Evolutionary conservation across 192 early-diverging fungal genomes (phyloP).

Genomic region (Backusella mclennaniae): DNA sequence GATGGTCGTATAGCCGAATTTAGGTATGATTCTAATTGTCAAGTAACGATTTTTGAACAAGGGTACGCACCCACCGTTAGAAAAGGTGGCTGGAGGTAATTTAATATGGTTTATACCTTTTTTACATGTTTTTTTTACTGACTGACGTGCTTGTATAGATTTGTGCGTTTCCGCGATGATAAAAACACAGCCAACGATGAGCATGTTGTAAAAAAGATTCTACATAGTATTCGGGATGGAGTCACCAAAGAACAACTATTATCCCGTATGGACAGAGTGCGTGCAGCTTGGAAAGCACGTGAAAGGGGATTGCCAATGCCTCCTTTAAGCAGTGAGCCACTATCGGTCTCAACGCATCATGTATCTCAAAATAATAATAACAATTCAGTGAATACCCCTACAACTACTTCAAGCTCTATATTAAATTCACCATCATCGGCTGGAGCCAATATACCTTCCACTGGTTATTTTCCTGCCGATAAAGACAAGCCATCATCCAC

Average conservation of each 20-base stretch:
- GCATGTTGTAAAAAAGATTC: constrained; percentile 39
- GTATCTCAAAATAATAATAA: neutral
- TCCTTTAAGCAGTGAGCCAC: neutral
- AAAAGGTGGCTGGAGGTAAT: constrained; percentile 52
- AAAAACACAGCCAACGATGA: constrained; percentile 60
- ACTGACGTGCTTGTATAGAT: constrained; percentile 16
- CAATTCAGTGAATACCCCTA: neutral
- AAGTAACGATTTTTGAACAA: constrained; percentile 50
- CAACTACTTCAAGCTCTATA: neutral
- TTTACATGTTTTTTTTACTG: neutral
- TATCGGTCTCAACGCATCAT: neutral
- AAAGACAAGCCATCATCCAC: neutral
- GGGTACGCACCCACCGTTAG: constrained; percentile 46
- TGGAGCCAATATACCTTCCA: no score
- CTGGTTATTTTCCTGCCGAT: neutral
- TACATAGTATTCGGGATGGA: constrained; percentile 43
- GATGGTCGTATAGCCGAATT: constrained; percentile 51
- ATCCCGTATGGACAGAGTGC: constrained; percentile 31
- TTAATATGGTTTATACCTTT: neutral
- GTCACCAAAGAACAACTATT: constrained; percentile 49
- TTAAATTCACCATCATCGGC: neutral
- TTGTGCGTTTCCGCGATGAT: constrained; percentile 57
- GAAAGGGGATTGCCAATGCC: constrained; percentile 33
- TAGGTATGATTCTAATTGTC: constrained; percentile 50
- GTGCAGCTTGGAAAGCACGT: constrained; percentile 42